Conservation (phyloP, 2,329 filamentous ascomycete genomes). For the Fusarium buxicola region DNA sequence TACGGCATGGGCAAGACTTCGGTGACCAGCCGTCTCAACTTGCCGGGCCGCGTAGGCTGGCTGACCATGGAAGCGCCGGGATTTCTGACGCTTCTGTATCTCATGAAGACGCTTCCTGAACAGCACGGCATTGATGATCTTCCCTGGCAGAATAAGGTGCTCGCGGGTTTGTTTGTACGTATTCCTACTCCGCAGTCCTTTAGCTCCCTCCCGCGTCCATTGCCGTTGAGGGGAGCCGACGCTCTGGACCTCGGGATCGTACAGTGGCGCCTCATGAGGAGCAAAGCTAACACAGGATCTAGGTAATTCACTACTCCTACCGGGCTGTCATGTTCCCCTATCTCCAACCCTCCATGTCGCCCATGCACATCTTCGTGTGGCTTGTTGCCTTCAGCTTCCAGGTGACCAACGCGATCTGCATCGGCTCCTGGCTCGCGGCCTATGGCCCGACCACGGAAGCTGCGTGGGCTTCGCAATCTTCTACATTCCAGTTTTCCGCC, state of each 20-base stretch:
- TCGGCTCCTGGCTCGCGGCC: conserved; percentile 85
- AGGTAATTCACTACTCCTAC: conserved; percentile 90
- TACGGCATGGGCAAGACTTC: conserved; percentile 97
- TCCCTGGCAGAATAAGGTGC: conserved; percentile 82
- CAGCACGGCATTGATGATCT: conserved; percentile 68
- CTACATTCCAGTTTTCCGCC: conserved; percentile 62
- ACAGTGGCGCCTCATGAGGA: conserved; percentile 14
- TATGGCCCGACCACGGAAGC: conserved; percentile 75
- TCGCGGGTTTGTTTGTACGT: conserved; percentile 74
- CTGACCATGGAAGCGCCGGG: conserved; percentile 87
- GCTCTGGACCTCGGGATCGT: conserved; percentile 10
- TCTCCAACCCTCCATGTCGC: conserved; percentile 91
- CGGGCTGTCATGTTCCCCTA: conserved; percentile 86
- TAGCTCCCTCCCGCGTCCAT: conserved; percentile 4
- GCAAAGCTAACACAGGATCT: conserved; percentile 8
- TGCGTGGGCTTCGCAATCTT: conserved; percentile 59
- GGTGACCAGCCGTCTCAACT: conserved; percentile 76
- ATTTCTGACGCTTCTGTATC: conserved; percentile 81
- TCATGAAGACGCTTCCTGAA: conserved; percentile 75
- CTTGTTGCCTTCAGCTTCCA: conserved; percentile 77
- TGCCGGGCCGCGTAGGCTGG: conserved; percentile 92
- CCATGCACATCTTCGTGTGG: conserved; percentile 80
- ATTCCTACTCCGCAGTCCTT: neutral
- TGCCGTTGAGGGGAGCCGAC: conserved; percentile 29
- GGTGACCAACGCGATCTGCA: conserved; percentile 78